Conservation (phyloP, 1,284 basidiomycete species). For the Peniophora sp. region DNA sequence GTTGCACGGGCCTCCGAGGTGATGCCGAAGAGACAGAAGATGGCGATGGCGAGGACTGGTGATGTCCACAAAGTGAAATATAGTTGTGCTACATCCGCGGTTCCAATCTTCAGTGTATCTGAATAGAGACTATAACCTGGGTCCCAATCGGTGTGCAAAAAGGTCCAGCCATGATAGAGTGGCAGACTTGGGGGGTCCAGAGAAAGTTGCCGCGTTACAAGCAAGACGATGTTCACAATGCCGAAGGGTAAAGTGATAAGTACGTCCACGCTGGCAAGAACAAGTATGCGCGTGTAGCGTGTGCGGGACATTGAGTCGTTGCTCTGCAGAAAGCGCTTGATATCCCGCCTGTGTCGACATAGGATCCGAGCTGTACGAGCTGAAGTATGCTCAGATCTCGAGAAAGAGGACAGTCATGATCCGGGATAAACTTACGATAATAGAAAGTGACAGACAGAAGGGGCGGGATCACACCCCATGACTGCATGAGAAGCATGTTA, state of each 20-base stretch:
- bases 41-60: neutral
- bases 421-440: neutral
- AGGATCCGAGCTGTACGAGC: neutral
- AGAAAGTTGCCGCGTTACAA: too few species aligned
- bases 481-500: neutral
- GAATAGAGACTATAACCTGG: too few species aligned
- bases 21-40: neutral
- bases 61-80: neutral
- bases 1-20: neutral
- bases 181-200: neutral
- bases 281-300: neutral
- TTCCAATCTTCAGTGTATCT: too few species aligned
- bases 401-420: neutral
- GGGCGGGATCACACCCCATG: neutral
- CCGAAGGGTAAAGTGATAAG: neutral
- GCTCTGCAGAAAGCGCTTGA: neutral
- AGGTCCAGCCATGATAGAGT: neutral
- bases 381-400: too few species aligned
- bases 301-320: neutral
- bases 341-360: neutral
- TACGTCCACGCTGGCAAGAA: neutral
- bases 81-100: too few species aligned
- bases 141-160: too few species aligned
- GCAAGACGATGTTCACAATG: neutral
- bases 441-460: neutral